Base-by-base conservation (phyloP, 2,329 filamentous ascomycete species). In the Penicillium sp. region DNA sequence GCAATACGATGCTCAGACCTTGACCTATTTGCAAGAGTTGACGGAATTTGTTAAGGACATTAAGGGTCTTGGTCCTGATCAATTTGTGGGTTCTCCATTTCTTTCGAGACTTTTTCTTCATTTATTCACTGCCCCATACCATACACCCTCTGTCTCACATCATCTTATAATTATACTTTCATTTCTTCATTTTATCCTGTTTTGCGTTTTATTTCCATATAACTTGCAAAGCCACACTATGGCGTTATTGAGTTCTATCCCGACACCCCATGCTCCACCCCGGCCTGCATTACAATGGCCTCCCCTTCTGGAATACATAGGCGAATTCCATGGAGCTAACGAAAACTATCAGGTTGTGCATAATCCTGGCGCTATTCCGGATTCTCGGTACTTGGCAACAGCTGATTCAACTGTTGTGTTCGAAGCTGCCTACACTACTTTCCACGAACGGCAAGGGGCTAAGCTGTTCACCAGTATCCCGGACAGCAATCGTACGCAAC, bases 341-440 rank as follows among this genome's bases (percentile, higher is more conserved):
- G 9, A 45, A 35, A 9, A 14, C 11, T 33, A 30, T 16, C 52
- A 76, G 70, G 64, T 78, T 43, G 70, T 79, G 33, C 76, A 78
- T 63, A 80, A 80, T 57, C 78, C 78, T 5, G 78, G 78, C 25
- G 71, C 73, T 6, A 68, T 79, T 14, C 74, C 77, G 3, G 72
- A 75, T 54, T 64, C 69, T 48, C 69, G 67, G 30, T 79, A 76
- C 63, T 69, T 77, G 53, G 60, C 69, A 36, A 68, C 67, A 1
- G 75, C 76, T 28, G 76, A 80, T 67, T 76, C 73, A 58, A 73
- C 77, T 6, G 75, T 79, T 30, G 74, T 77, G 14, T 80, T 80
- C 51, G 78, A 80, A 67, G 73, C 66, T 43, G 69, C 71, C 12
- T 77, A 75, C 57, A 61, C 64, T 19, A 74, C 69, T 19, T 77